phyloP scores from a whole-genome alignment of 352 stramenopile species.

The Aphanomyces astaci region DNA sequence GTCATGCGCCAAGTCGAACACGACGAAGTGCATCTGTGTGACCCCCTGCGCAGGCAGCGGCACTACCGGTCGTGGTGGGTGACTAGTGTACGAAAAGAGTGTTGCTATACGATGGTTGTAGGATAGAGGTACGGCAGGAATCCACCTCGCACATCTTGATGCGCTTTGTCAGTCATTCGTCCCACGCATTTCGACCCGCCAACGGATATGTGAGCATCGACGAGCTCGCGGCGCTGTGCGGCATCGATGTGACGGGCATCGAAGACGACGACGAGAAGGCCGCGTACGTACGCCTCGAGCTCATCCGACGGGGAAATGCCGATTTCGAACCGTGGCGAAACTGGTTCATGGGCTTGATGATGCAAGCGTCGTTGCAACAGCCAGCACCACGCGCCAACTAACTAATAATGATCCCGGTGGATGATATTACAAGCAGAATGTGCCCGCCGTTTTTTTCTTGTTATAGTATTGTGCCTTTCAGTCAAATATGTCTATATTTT shows the following conservation, averaged over 20 bases:
- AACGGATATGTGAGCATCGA: neutral
- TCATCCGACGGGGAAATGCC: neutral
- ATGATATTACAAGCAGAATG: no score
- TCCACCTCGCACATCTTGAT: neutral
- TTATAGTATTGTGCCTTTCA: no score
- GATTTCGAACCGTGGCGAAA: neutral
- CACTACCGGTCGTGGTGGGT: neutral
- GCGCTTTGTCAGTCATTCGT: neutral
- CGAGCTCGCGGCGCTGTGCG: neutral
- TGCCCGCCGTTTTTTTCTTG: no score
- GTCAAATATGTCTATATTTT: no score
- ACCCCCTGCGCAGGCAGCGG: neutral
- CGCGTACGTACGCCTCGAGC: neutral
- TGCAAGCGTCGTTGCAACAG: neutral
- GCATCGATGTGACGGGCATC: neutral
- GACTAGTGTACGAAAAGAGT: no score
- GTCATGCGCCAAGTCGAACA: neutral
- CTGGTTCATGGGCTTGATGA: neutral
- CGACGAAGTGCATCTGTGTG: neutral
- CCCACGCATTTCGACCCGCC: neutral
- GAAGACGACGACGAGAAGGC: neutral
- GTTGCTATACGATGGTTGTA: no score
- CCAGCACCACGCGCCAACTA: no score
- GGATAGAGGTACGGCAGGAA: neutral
- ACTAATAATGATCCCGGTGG: no score